These are phyloP conservation scores for Phoma sp. DNA, from an alignment of 2,329 filamentous ascomycete species.

Conservation along the genomic window DNA sequence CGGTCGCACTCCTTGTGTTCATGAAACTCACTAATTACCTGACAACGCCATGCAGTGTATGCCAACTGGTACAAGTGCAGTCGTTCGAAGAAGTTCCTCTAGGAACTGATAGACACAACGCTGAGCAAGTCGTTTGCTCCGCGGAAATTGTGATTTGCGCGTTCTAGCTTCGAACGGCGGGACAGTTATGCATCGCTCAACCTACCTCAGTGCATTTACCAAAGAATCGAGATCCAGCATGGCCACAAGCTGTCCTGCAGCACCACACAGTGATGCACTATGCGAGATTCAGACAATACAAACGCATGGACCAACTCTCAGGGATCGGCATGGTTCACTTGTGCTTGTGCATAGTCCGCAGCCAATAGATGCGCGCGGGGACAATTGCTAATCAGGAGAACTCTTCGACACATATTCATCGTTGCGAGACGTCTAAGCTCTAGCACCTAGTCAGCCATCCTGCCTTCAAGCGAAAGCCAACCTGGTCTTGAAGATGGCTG, in stretches of 20 bases:
- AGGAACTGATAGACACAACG: background rate
- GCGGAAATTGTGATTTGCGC: background rate
- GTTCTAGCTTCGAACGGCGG: background rate
- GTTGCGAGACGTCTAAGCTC: background rate
- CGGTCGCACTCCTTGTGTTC: constrained; percentile 3
- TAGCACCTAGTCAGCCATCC: too few species aligned
- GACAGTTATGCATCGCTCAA: background rate
- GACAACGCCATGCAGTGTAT: background rate
- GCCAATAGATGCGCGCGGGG: background rate
- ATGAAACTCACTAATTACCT: background rate
- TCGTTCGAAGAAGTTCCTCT: too few species aligned
- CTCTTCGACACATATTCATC: background rate
- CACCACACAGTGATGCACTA: background rate
- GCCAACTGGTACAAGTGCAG: background rate
- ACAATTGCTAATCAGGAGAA: background rate
- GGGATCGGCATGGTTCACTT: background rate
- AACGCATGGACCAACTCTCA: background rate
- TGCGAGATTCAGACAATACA: background rate
- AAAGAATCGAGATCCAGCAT: background rate
- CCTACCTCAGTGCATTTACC: background rate
- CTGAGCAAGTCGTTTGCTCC: background rate
- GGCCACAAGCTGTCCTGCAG: background rate
- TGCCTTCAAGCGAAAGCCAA: background rate
- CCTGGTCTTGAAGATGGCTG: too few species aligned
- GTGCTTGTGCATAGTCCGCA: background rate